Percentiles rank a stretch among this genome's conserved stretches.
Conservation (phyloP, 169 alveolate species). For the Plasmodium knowlesi region DNA sequence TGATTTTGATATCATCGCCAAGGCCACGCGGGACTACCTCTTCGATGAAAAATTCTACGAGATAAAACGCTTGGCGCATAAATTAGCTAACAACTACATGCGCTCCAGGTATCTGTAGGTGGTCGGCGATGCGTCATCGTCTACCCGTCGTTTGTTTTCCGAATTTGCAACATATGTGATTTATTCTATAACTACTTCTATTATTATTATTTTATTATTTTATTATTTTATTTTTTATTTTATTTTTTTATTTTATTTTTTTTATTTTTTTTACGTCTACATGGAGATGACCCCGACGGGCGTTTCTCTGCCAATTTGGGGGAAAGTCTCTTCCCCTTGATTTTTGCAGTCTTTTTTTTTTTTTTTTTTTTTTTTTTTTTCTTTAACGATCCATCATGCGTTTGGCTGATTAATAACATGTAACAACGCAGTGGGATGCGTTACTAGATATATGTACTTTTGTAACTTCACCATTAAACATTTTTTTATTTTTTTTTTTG, state of each 20-base stretch:
- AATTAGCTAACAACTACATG: slow-evolving; percentile 71
- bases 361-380: too few relatives aligned
- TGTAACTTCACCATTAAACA: too few relatives aligned
- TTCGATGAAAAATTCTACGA: slow-evolving; percentile 77
- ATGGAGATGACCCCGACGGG: not conserved
- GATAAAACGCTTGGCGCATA: slow-evolving; percentile 55
- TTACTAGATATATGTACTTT: not conserved
- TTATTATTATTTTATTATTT: too few relatives aligned
- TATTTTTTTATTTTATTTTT: too few relatives aligned
- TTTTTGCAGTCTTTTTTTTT: not conserved
- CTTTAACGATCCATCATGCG: not conserved
- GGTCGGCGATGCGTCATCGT: not conserved
- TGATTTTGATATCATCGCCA: slow-evolving; percentile 72
- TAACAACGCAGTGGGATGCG: not conserved
- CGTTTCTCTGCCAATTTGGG: not conserved
- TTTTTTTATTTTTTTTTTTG: too few relatives aligned
- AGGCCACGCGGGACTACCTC: slow-evolving; percentile 76
- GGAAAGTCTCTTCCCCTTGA: not conserved
- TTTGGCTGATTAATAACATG: not conserved
- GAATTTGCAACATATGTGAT: not conserved
- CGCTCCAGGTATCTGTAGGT: slow-evolving; percentile 33
- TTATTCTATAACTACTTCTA: too few relatives aligned
- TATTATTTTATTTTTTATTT: too few relatives aligned
- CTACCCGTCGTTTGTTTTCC: not conserved
- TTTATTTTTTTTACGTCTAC: not conserved